Evolutionary conservation across 2,329 filamentous ascomycete species (phyloP).

Genomic region (Tolypocladium capitatum): DNA sequence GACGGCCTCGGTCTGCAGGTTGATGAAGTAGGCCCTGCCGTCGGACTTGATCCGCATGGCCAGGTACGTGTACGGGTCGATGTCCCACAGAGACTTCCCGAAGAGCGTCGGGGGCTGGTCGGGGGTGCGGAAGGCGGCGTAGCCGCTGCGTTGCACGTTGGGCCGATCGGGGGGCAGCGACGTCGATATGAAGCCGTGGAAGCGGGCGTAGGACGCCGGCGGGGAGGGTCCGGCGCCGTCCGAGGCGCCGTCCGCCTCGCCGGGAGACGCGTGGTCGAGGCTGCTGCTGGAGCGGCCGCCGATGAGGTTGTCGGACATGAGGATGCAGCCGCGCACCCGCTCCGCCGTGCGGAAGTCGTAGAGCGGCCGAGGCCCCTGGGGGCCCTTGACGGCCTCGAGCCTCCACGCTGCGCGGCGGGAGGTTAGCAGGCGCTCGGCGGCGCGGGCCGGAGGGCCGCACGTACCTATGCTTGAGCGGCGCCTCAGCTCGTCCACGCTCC

Average conservation of each 20-base stretch:
- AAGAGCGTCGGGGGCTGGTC: conserved; percentile 72
- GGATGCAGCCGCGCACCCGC: conserved; percentile 45
- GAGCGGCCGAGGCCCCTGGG: conserved; percentile 50
- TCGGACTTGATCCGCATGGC: conserved; percentile 83
- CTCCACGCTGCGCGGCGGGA: conserved; percentile 41
- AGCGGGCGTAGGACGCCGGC: conserved; percentile 49
- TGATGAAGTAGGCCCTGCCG: conserved; percentile 84
- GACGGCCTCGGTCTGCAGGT: conserved; percentile 87
- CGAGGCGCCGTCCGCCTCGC: conserved; percentile 5
- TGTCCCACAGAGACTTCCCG: conserved; percentile 73
- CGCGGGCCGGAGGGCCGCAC: neutral
- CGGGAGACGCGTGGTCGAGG: conserved; percentile 46
- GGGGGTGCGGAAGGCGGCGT: conserved; percentile 77
- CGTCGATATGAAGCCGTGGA: conserved; percentile 80
- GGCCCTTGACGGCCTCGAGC: conserved; percentile 54
- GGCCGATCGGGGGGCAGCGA: conserved; percentile 63
- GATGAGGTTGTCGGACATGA: conserved; percentile 77
- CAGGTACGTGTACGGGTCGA: conserved; percentile 79
- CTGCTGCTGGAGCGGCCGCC: conserved; percentile 70
- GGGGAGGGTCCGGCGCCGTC: conserved; percentile 1
- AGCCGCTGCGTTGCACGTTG: conserved; percentile 68
- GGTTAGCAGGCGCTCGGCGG: neutral
- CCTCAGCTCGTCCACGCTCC: conserved; percentile 48
- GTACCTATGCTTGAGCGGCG: conserved; percentile 42
- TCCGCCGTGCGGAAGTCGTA: conserved; percentile 45